These are phyloP conservation scores for Ziziphus jujuba DNA, from an alignment of 306 rosid genomes.

Conservation along the genomic window DNA sequence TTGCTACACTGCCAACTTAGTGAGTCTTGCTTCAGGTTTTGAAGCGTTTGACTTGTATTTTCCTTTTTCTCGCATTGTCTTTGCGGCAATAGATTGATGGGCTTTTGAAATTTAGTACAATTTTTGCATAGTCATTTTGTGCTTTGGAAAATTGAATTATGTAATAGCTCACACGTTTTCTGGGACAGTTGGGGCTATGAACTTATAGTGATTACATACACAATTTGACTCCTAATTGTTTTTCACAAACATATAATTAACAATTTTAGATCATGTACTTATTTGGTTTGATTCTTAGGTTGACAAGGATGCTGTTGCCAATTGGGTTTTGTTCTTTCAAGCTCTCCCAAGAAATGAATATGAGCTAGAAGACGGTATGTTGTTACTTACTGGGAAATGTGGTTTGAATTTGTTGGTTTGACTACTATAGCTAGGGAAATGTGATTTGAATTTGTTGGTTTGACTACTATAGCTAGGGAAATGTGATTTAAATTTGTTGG, in stretches of 20 bases:
- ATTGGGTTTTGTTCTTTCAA: slow-evolving; percentile 88
- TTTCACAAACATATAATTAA: background rate
- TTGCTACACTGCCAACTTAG: background rate
- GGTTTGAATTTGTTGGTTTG: background rate
- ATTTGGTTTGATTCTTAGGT: slow-evolving; percentile 33
- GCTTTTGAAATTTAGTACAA: too few relatives aligned
- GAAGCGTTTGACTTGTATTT: too few relatives aligned
- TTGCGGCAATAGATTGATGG: too few relatives aligned
- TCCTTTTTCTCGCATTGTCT: too few relatives aligned
- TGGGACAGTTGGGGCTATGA: background rate
- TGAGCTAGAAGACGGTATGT: slow-evolving; percentile 50
- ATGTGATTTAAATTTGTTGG: background rate
- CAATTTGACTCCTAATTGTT: background rate
- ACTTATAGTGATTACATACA: background rate
- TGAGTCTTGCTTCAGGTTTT: too few relatives aligned
- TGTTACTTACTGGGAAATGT: slow-evolving; percentile 2
- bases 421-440: background rate
- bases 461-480: background rate
- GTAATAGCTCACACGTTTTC: background rate
- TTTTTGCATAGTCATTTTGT: too few relatives aligned
- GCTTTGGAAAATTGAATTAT: background rate
- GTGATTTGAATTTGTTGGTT: background rate
- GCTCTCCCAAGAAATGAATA: slow-evolving; percentile 44
- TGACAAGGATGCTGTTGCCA: slow-evolving; percentile 57
- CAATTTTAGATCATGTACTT: background rate